phyloP scores from a whole-genome alignment of 495 filamentous ascomycete genomes.

The Aspergillus conjunctus region DNA sequence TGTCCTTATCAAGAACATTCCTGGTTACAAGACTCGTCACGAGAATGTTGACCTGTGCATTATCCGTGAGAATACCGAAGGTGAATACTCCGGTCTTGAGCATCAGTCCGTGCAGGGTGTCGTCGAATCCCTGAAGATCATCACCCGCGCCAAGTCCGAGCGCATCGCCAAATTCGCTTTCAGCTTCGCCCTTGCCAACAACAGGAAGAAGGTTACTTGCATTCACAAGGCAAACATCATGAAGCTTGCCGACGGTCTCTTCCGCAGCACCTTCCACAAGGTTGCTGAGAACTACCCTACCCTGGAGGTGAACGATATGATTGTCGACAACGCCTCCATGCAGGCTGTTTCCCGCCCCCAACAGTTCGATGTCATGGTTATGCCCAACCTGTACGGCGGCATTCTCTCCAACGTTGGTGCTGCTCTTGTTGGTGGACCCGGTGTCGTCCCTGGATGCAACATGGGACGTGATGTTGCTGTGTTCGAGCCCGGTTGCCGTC shows the following conservation, averaged over 20 bases:
- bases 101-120: constrained; percentile 97
- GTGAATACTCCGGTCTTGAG: constrained; percentile 97
- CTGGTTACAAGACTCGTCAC: constrained; percentile 95
- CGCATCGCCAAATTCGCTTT: constrained; percentile 98
- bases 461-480: constrained; percentile 98
- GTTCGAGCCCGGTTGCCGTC: constrained; percentile 97
- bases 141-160: constrained; percentile 97
- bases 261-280: constrained; percentile 94
- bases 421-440: constrained; percentile 96
- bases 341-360: constrained; percentile 94
- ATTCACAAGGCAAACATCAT: constrained; percentile 99
- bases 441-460: constrained; percentile 97
- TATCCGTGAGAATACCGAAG: constrained; percentile 99
- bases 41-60: constrained; percentile 96
- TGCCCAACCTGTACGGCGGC: constrained; percentile 99
- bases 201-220: constrained; percentile 97
- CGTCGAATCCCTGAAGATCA: constrained; percentile 99
- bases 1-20: constrained; percentile 98
- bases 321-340: constrained; percentile 99
- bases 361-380: constrained; percentile 99
- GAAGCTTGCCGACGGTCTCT: constrained; percentile 98
- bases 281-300: constrained; percentile 92
- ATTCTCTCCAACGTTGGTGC: constrained; percentile 99
- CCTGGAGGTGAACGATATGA: constrained; percentile 95
- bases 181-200: constrained; percentile 95